Conservation (phyloP, 2,329 filamentous ascomycete genomes). For the Chaetothyriales sp. region DNA sequence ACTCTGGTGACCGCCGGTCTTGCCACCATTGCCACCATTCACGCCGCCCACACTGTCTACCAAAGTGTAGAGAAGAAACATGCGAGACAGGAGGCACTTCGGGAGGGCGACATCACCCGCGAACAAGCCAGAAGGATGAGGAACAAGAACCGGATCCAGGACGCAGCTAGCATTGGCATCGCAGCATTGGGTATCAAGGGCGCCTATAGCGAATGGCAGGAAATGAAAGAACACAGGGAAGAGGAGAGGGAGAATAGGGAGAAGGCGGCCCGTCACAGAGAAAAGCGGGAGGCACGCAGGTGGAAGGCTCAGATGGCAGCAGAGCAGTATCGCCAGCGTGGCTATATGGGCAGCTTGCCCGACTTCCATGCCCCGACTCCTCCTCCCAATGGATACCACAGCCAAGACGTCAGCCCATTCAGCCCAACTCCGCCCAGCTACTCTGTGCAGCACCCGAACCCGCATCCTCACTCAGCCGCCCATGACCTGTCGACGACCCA, state of each 20-base stretch:
- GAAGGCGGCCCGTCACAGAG: conserved; percentile 25
- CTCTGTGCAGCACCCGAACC: not conserved
- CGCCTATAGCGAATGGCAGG: conserved; percentile 51
- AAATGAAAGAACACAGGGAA: conserved; percentile 47
- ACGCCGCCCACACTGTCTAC: conserved; percentile 52
- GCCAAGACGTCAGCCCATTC: not conserved
- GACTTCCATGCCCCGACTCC: conserved; percentile 4
- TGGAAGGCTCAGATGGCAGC: conserved; percentile 12
- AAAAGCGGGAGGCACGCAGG: conserved; percentile 15
- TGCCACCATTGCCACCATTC: conserved; percentile 53
- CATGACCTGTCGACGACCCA: conserved; percentile 1
- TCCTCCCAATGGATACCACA: conserved; percentile 3
- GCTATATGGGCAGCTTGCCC: conserved; percentile 10
- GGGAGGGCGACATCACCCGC: conserved; percentile 46
- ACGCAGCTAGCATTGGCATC: conserved; percentile 51
- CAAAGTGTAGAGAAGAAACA: conserved; percentile 49
- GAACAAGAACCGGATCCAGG: conserved; percentile 47
- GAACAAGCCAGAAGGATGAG: conserved; percentile 49
- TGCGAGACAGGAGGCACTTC: conserved; percentile 43
- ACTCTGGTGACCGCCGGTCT: conserved; percentile 51
- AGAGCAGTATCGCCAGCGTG: conserved; percentile 8
- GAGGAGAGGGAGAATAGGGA: conserved; percentile 40
- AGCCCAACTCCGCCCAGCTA: conserved; percentile 1
- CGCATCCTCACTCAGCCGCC: not conserved
- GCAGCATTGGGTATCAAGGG: conserved; percentile 53